These are phyloP conservation scores for Vaccinium myrtillus DNA, from an alignment of 148 eudicot species.

Conservation along the genomic window DNA sequence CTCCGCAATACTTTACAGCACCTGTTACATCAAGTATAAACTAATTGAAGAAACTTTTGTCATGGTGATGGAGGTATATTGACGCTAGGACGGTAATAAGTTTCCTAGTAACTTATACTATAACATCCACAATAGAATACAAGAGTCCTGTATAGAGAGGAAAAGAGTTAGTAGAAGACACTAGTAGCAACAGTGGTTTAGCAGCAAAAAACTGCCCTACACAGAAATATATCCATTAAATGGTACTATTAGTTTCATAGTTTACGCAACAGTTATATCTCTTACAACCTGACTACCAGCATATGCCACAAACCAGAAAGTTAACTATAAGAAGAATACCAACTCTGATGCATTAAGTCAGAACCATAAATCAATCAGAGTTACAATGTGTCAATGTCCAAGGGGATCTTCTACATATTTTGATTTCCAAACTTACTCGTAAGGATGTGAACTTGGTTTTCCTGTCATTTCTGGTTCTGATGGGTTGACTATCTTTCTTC, in stretches of 20 bases:
- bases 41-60: not conserved
- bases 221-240: not conserved
- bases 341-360: not conserved
- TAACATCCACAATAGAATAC: not conserved
- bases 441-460: no score
- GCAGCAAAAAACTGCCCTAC: not conserved
- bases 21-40: slow-evolving; percentile 12
- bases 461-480: no score
- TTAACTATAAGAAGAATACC: no score
- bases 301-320: no score
- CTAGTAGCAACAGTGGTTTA: not conserved
- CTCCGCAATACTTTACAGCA: slow-evolving; percentile 6
- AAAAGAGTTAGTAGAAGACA: not conserved
- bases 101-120: slow-evolving; percentile 1
- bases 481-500: no score
- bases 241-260: not conserved
- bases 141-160: not conserved
- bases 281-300: not conserved
- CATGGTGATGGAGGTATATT: not conserved
- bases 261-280: not conserved
- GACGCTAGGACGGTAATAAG: not conserved
- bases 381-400: not conserved
- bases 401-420: no score
- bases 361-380: not conserved
- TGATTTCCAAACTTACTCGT: no score